A percentile compares a stretch with the other conserved stretches of the same genome.
Conservation (phyloP, 1,139 yeast species). For the Lodderomyces parapsilosis region DNA sequence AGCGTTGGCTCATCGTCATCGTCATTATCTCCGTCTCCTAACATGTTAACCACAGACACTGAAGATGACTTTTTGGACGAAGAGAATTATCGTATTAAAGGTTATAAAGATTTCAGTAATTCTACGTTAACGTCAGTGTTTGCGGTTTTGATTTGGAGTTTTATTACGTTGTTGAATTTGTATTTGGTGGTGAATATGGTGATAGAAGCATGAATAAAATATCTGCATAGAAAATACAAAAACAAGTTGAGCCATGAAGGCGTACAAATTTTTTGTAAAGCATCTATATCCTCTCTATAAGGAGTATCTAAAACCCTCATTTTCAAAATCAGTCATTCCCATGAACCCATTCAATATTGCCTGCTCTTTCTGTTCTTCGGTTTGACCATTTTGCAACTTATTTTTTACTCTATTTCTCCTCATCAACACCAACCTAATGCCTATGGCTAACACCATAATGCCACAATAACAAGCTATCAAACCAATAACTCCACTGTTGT, state of each 20-base stretch:
- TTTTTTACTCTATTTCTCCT: constrained; percentile 23
- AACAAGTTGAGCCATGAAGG: neutral
- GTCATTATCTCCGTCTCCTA: neutral
- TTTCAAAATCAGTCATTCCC: constrained; percentile 33
- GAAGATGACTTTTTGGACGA: constrained; percentile 9
- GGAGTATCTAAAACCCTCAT: constrained; percentile 28
- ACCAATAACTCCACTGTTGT: constrained; percentile 26
- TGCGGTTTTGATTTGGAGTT: constrained; percentile 52
- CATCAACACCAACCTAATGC: constrained; percentile 21
- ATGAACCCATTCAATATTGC: constrained; percentile 33
- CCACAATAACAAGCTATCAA: constrained; percentile 26
- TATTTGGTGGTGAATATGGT: constrained; percentile 50
- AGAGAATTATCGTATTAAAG: constrained; percentile 21
- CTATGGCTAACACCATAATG: constrained; percentile 24
- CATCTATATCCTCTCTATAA: constrained; percentile 1
- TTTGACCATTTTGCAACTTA: constrained; percentile 22
- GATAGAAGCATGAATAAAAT: constrained; percentile 19
- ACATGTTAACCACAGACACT: neutral
- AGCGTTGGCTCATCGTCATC: constrained; percentile 8
- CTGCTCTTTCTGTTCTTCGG: constrained; percentile 25
- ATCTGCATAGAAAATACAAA: constrained; percentile 5
- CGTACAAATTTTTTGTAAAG: neutral
- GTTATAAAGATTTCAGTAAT: constrained; percentile 55
- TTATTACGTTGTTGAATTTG: constrained; percentile 49
- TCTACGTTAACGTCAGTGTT: constrained; percentile 42